Evolutionary conservation across 441 rosid species (phyloP).

Genomic region (Erodium moschatum): DNA sequence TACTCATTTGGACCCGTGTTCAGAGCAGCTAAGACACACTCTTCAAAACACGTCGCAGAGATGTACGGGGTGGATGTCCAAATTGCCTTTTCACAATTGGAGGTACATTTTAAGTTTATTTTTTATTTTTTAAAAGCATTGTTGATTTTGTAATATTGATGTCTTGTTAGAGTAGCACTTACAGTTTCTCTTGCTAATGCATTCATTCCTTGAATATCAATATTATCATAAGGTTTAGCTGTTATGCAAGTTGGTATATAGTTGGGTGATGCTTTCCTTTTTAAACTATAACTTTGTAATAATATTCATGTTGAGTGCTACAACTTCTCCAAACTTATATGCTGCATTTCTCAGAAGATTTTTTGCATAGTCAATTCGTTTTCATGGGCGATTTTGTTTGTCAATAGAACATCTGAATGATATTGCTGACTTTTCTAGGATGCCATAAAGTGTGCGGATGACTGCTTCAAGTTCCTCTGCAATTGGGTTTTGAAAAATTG

Average conservation of each 20-base stretch:
- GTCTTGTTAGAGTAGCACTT: background rate
- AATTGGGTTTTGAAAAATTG: slow-evolving; percentile 61
- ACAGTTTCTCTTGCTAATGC: too few relatives aligned
- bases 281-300: background rate
- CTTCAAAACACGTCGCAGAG: slow-evolving; percentile 52
- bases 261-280: background rate
- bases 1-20: slow-evolving; percentile 81
- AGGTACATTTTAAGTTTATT: slow-evolving; percentile 37
- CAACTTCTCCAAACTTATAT: background rate
- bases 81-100: slow-evolving; percentile 68
- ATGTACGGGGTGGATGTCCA: slow-evolving; percentile 75
- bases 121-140: background rate
- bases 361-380: too few relatives aligned
- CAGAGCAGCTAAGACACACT: slow-evolving; percentile 40
- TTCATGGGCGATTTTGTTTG: background rate
- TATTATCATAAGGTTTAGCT: too few relatives aligned
- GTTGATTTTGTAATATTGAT: background rate
- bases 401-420: background rate
- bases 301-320: too few relatives aligned
- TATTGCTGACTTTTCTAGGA: slow-evolving; percentile 39
- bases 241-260: too few relatives aligned
- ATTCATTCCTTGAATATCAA: too few relatives aligned
- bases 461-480: slow-evolving; percentile 61
- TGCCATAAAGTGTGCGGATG: slow-evolving; percentile 70
- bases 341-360: too few relatives aligned